Evolutionary conservation across 805 yeast species (phyloP), one percentile per base, ranked within the genome.

Genomic region (Ogataea naganishii): DNA sequence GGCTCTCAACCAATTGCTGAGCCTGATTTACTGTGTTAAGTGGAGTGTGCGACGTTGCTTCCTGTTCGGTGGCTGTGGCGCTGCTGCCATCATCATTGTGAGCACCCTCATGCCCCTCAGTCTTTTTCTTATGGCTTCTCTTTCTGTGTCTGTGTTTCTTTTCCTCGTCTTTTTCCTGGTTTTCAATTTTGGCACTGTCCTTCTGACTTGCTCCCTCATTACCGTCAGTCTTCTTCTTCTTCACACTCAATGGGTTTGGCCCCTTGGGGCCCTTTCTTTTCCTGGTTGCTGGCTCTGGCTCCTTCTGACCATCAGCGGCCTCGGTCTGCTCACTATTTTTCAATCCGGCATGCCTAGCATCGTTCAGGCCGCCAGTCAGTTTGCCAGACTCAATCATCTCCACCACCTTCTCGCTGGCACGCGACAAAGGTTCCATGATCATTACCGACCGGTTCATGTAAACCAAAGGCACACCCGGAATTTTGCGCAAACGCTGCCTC

Each of bases 361-460:
- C 79, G 49, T 92, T 89, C 50, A 92, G 66, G 1, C 97, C 97
- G 15, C 68, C 70, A 3, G 72, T 72, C 30, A 92, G 62, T 46
- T 92, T 92, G 26, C 66, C 62, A 2, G 59, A 51, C 54, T 92
- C 98, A 23, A 66, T 60, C 18, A 54, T 43, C 26, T 47, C 47
- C 32, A 75, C 72, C 11, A 66, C 62, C 26, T 49, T 52, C 9
- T 62, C 64, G 24, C 89, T 80, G 6, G 83, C 82, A 22, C 68
- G 69, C 30, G 95, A 81, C 41, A 86, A 60, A 6, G 96, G 96
- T 56, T 92, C 98, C 92, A 92, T 75, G 17, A 92, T 77, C 89
- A 92, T 83, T 12, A 92, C 98, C 1, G 95, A 75, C 37, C 96
- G 67, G 47, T 81, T 78, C 73, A 92, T 75, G 52, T 81, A 88